A percentile compares a stretch with the other conserved stretches of the same genome.
phyloP scores from a whole-genome alignment of 2,329 filamentous ascomycete species.

The Fonsecaea nubica region DNA sequence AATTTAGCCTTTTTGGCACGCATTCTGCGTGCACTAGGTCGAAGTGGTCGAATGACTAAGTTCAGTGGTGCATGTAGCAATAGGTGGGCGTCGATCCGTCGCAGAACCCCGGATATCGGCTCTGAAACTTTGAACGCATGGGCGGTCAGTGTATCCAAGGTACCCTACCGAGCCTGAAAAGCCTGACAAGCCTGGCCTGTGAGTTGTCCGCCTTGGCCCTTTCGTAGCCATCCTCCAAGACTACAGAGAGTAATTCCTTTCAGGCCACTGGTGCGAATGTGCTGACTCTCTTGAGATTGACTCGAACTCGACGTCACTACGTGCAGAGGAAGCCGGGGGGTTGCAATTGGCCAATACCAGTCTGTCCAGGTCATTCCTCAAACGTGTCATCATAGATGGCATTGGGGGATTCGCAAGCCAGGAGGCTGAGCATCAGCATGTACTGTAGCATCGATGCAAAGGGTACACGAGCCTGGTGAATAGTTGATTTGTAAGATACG shows the following conservation, averaged over 20 bases:
- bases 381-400: background rate
- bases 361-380: background rate
- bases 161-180: background rate
- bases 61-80: background rate
- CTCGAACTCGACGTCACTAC: background rate
- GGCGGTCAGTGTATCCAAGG: constrained; percentile 1
- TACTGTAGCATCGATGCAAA: background rate
- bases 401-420: constrained; percentile 19
- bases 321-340: background rate
- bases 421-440: constrained; percentile 24
- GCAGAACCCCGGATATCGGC: constrained; percentile 24
- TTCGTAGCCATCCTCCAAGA: background rate
- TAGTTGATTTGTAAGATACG: constrained; percentile 15
- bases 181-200: too few species aligned
- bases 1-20: constrained; percentile 12
- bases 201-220: background rate
- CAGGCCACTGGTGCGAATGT: background rate
- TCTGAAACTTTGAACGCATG: constrained; percentile 4
- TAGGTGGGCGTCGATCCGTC: background rate
- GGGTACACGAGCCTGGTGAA: constrained; percentile 6
- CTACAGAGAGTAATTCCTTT: background rate
- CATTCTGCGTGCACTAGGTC: background rate
- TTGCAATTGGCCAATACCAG: background rate
- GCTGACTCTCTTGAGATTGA: background rate
- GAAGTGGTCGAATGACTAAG: constrained; percentile 5